Evolutionary conservation across 345 rosid species (phyloP).

Genomic region (Cardamine occulta): DNA sequence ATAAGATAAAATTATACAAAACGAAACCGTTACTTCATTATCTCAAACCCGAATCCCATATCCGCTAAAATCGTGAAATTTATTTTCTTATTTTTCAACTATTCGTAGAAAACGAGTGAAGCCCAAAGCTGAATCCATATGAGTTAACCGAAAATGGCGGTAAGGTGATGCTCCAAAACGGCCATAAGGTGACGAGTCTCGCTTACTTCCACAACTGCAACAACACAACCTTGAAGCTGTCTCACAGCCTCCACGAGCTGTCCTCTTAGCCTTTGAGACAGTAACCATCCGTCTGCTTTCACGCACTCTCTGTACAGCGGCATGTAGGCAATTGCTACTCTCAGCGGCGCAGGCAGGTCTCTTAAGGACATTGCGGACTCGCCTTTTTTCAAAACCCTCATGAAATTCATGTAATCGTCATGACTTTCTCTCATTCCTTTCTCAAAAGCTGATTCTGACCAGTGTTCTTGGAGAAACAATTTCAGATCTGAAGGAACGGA

Average conservation of each 20-base stretch:
- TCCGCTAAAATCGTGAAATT: conserved; percentile 14
- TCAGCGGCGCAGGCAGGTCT: conserved; percentile 77
- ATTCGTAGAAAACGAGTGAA: conserved; percentile 14
- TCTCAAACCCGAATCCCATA: conserved; percentile 21
- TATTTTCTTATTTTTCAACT: conserved; percentile 23
- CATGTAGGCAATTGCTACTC: conserved; percentile 80
- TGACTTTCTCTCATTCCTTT: conserved; percentile 76
- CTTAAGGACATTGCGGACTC: conserved; percentile 66
- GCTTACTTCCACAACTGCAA: conserved; percentile 57
- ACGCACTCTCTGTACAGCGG: conserved; percentile 85
- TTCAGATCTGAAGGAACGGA: conserved; percentile 70
- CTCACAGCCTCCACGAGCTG: conserved; percentile 85
- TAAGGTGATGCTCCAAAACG: conserved; percentile 72
- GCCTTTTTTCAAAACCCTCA: conserved; percentile 70
- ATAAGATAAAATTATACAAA: conserved; percentile 22
- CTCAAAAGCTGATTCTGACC: conserved; percentile 87
- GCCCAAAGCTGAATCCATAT: conserved; percentile 21
- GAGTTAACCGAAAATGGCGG: conserved; percentile 64
- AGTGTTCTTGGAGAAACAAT: conserved; percentile 72
- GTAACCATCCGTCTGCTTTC: conserved; percentile 58
- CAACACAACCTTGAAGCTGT: conserved; percentile 65
- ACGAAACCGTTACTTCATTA: conserved; percentile 13
- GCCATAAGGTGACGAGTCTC: conserved; percentile 57
- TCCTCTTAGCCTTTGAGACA: conserved; percentile 84
- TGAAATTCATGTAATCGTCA: conserved; percentile 64